phyloP scores from a whole-genome alignment of 495 filamentous ascomycete species.

The Schizothecium vesticola region DNA sequence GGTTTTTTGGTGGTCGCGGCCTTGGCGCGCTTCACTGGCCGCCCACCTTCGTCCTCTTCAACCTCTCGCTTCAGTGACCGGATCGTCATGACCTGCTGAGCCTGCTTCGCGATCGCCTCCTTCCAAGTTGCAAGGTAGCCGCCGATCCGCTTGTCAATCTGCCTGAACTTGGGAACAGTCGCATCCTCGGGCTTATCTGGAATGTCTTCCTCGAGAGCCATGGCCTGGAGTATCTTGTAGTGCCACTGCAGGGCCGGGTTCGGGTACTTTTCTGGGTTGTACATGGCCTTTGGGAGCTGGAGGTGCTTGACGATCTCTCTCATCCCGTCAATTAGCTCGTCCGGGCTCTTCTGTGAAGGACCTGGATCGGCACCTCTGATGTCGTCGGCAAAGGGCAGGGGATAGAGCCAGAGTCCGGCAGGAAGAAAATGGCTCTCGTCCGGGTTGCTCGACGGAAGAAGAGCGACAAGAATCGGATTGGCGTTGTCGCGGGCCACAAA shows the following conservation, averaged over 20 bases:
- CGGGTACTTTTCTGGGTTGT: constrained; percentile 81
- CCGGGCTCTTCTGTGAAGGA: constrained; percentile 54
- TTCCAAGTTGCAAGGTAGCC: constrained; percentile 73
- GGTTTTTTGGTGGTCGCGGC: constrained; percentile 19
- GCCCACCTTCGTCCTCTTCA: constrained; percentile 35
- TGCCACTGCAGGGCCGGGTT: constrained; percentile 98
- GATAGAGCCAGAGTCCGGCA: constrained; percentile 83
- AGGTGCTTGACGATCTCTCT: constrained; percentile 73
- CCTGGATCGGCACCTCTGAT: constrained; percentile 58
- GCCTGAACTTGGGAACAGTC: constrained; percentile 71
- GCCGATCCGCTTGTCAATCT: constrained; percentile 81
- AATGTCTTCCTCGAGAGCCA: constrained; percentile 87
- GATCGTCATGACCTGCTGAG: constrained; percentile 28
- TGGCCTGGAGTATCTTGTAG: constrained; percentile 87
- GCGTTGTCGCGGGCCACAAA: constrained; percentile 78
- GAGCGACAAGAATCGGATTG: constrained; percentile 68
- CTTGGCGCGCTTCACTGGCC: constrained; percentile 37
- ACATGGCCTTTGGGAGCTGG: constrained; percentile 80
- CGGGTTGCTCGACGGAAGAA: constrained; percentile 68
- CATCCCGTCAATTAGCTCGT: constrained; percentile 75
- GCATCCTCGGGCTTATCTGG: constrained; percentile 77
- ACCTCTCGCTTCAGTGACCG: constrained; percentile 41
- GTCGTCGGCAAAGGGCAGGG: constrained; percentile 88
- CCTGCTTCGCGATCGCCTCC: constrained; percentile 52
- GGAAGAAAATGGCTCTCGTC: constrained; percentile 66